A percentile compares a stretch with the other conserved stretches of the same genome.
phyloP scores from a whole-genome alignment of 257 asterid species.

The Eustoma russellianum region DNA sequence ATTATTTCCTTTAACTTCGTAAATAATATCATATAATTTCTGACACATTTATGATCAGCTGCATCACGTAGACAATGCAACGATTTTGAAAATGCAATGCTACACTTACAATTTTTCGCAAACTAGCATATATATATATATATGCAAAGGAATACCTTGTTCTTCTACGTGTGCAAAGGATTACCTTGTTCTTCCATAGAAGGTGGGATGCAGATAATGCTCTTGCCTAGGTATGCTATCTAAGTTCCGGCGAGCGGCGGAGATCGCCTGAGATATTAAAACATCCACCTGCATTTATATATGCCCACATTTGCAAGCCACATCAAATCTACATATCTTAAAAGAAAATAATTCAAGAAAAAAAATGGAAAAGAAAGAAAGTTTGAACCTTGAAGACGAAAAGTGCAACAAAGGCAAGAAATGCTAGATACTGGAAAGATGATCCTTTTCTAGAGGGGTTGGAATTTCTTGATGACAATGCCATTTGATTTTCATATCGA shows the following conservation, averaged over 20 bases:
- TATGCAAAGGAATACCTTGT: too few relatives aligned
- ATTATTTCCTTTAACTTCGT: too few relatives aligned
- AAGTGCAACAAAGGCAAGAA: slow-evolving; percentile 57
- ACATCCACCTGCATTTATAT: slow-evolving; percentile 45
- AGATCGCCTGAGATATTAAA: slow-evolving; percentile 46
- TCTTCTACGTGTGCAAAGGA: too few relatives aligned
- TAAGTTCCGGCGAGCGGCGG: slow-evolving; percentile 27
- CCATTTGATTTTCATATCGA: slow-evolving; percentile 28
- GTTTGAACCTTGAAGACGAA: slow-evolving; percentile 68
- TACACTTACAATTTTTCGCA: too few relatives aligned
- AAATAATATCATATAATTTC: too few relatives aligned
- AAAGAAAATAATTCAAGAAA: background rate
- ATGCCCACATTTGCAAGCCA: background rate
- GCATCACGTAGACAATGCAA: too few relatives aligned
- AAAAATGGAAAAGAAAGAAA: background rate
- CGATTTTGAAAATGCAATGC: too few relatives aligned
- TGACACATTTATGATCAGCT: too few relatives aligned
- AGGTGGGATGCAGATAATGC: slow-evolving; percentile 3
- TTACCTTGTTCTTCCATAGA: slow-evolving; percentile 6
- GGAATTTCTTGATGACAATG: slow-evolving; percentile 24
- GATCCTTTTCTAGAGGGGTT: slow-evolving; percentile 41
- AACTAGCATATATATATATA: too few relatives aligned
- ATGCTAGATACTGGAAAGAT: slow-evolving; percentile 51
- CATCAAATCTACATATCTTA: background rate
- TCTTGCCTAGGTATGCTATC: slow-evolving; percentile 22